Conservation (phyloP, 75 land plant genomes). For the Ceratopteris richardii region DNA sequence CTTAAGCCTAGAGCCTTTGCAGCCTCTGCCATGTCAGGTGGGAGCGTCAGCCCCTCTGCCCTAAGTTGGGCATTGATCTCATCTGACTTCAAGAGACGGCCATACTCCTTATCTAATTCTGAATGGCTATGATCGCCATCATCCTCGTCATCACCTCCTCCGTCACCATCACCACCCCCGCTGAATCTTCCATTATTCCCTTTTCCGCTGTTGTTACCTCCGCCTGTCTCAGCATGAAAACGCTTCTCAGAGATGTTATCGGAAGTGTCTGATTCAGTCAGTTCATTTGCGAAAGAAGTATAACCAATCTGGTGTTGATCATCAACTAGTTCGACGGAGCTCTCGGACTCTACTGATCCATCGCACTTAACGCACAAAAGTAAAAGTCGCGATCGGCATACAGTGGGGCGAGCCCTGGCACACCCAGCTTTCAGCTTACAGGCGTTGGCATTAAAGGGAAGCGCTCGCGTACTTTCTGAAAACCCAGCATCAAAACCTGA, state of each 20-base stretch:
- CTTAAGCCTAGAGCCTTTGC: slow-evolving; percentile 64
- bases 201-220: slow-evolving; percentile 37
- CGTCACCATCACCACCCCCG: slow-evolving; percentile 41
- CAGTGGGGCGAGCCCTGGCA: no score
- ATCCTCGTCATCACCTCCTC: slow-evolving; percentile 18
- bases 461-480: no score
- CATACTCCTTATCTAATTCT: slow-evolving; percentile 56
- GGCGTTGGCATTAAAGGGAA: no score
- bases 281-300: no score
- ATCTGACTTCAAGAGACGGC: slow-evolving; percentile 65
- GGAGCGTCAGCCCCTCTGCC: slow-evolving; percentile 55
- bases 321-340: no score
- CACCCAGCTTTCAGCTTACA: no score
- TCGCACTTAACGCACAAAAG: no score
- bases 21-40: slow-evolving; percentile 79
- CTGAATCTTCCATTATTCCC: slow-evolving; percentile 26
- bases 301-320: no score
- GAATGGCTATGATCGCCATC: slow-evolving; percentile 18
- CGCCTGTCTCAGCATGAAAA: slow-evolving; percentile 2
- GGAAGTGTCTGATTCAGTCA: no score
- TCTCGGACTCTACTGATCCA: no score
- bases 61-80: slow-evolving; percentile 54
- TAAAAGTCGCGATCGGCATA: no score
- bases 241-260: background rate
- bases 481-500: no score